Base-by-base conservation (phyloP, 768 basidiomycete genomes). In the Suillus plorans region DNA sequence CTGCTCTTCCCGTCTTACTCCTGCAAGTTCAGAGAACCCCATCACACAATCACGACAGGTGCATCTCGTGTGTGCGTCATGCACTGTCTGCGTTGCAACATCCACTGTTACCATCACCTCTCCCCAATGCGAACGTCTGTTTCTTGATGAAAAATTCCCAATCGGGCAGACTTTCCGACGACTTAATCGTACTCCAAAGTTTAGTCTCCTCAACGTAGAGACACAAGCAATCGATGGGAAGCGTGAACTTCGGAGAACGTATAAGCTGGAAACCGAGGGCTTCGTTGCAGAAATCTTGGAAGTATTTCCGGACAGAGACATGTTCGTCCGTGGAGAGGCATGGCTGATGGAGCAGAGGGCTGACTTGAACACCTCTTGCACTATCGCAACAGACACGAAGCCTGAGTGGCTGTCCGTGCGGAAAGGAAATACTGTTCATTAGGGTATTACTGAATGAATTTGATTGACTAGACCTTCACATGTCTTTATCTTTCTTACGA, bases 241-340 rank as follows among this genome's bases (percentile, higher is more conserved):
- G 60, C 69, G 68, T 4, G 74, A 73, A 42, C 64, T 75, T 12
- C 75, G 75, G 36, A 67, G 74, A 42, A 86, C 80, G 59, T 91
- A 91, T 71, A 82, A 75, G 34, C 83, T 91, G 4, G 76, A 77
- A 49, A 80, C 83, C 0, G 82, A 85, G 25, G 84, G 85, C 20
- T 86, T 91, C 71, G 79, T 84, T 59, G 86, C 88, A 69, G 87
- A 89, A 64, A 90, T 91, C 56, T 71, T 86, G 64, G 90, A 91
- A 68, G 85, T 87, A 6, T 91, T 91, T 72, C 85, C 87, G 1
- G 84, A 85, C 50, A 74, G 90, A 45, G 82, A 85, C 10, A 90
- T 91, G 89, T 91, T 91, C 67, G 66, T 76, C 14, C 72, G 71
- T 5, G 86, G 85, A 18, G 82, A 84, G 37, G 73, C 76, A 16